These are phyloP conservation scores for Exophiala calicioides DNA, from an alignment of 2,329 filamentous ascomycete genomes.

Conservation along the genomic window DNA sequence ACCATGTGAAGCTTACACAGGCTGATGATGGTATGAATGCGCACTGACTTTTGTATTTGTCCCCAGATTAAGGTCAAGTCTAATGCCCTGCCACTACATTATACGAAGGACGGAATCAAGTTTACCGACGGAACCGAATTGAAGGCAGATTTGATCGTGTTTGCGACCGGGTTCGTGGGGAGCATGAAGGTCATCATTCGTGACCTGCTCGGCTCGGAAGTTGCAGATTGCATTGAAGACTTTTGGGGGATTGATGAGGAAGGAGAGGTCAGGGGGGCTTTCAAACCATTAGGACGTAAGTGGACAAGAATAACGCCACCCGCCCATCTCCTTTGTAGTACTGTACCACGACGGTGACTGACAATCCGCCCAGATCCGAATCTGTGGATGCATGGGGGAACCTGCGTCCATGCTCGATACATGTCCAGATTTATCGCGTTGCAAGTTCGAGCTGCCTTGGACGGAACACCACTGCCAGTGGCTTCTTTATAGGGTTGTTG, in stretches of 20 bases:
- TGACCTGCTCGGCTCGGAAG: conserved; percentile 43
- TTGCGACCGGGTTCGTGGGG: conserved; percentile 49
- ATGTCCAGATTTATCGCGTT: conserved; percentile 49
- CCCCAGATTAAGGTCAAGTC: conserved; percentile 47
- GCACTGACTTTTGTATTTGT: background rate
- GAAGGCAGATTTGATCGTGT: conserved; percentile 49
- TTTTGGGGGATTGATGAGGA: conserved; percentile 50
- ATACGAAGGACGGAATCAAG: conserved; percentile 43
- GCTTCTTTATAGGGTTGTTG: no score
- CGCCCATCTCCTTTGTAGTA: background rate
- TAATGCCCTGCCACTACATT: conserved; percentile 38
- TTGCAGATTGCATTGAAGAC: conserved; percentile 45
- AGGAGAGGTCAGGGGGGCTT: conserved; percentile 50
- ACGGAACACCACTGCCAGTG: conserved; percentile 27
- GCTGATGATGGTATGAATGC: no score
- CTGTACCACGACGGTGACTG: no score
- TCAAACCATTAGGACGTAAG: no score
- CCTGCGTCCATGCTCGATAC: conserved; percentile 42
- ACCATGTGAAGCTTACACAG: background rate
- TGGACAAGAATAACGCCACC: conserved; percentile 32
- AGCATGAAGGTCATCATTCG: conserved; percentile 45
- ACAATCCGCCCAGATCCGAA: conserved; percentile 29
- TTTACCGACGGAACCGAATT: conserved; percentile 48
- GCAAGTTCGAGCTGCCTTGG: conserved; percentile 44
- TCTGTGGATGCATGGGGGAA: conserved; percentile 51